phyloP scores from a whole-genome alignment of 2,329 filamentous ascomycete species.

The Diaporthe helianthi region DNA sequence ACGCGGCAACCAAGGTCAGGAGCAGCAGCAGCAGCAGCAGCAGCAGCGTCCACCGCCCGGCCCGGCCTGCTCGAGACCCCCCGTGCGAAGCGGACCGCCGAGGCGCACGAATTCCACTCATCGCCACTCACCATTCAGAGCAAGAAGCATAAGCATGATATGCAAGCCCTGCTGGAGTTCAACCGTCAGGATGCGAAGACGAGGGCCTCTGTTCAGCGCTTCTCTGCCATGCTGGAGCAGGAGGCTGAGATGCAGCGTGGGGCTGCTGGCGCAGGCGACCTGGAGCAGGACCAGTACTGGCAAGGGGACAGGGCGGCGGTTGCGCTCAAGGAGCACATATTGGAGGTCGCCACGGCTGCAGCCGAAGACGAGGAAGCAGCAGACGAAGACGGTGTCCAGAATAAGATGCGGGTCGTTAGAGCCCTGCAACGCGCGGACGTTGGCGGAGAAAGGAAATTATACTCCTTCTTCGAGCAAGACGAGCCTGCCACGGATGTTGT shows the following conservation, averaged over 20 bases:
- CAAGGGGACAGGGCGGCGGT: conserved; percentile 20
- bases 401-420: conserved; percentile 45
- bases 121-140: conserved; percentile 59
- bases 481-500: conserved; percentile 38
- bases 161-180: conserved; percentile 67
- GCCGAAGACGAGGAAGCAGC: conserved; percentile 43
- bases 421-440: conserved; percentile 60
- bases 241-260: conserved; percentile 35
- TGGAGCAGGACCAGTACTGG: neutral
- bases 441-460: conserved; percentile 47
- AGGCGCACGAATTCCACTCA: conserved; percentile 42
- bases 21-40: conserved; percentile 54
- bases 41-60: conserved; percentile 47
- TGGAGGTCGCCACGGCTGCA: conserved; percentile 39
- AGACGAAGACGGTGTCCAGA: conserved; percentile 54
- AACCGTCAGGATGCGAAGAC: conserved; percentile 65
- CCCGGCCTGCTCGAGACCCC: conserved; percentile 50
- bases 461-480: conserved; percentile 58
- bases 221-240: conserved; percentile 45
- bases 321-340: conserved; percentile 40
- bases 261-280: conserved; percentile 32
- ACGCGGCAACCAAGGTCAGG: conserved; percentile 41
- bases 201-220: conserved; percentile 60
- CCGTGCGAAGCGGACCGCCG: conserved; percentile 54
- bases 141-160: conserved; percentile 65